Conservation (phyloP, 2,329 filamentous ascomycete species). For the Aspergillus ustus region DNA sequence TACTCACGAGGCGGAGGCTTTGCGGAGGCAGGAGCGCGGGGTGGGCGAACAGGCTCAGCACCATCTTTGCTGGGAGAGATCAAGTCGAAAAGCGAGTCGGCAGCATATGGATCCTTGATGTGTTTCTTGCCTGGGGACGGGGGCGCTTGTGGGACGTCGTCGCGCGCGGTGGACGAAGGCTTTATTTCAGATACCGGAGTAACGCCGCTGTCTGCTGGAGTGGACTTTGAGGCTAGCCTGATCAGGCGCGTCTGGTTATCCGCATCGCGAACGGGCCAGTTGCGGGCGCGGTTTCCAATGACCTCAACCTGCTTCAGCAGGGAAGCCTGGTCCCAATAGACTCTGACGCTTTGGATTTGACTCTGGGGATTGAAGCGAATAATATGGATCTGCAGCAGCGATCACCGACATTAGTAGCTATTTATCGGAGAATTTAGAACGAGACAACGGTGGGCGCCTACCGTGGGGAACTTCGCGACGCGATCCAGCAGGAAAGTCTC, state of each 20-base stretch:
- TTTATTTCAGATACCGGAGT: constrained; percentile 13
- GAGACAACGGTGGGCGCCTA: constrained; percentile 54
- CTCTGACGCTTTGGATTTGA: constrained; percentile 84
- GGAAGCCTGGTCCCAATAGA: constrained; percentile 93
- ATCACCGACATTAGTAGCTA: constrained; percentile 3
- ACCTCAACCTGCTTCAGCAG: constrained; percentile 92
- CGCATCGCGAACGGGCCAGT: constrained; percentile 92
- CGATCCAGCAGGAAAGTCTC: constrained; percentile 92
- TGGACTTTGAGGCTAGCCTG: constrained; percentile 52
- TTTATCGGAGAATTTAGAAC: not conserved
- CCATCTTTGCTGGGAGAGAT: constrained; percentile 61
- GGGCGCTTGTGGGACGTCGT: constrained; percentile 12
- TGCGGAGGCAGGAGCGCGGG: constrained; percentile 66
- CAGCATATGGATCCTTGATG: constrained; percentile 50
- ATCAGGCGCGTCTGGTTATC: constrained; percentile 83
- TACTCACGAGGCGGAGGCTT: constrained; percentile 71
- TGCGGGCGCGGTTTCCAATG: constrained; percentile 85
- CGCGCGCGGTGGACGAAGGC: constrained; percentile 8
- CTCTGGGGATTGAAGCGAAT: constrained; percentile 77
- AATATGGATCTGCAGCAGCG: constrained; percentile 71
- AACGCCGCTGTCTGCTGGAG: constrained; percentile 20
- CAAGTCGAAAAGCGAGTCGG: constrained; percentile 70
- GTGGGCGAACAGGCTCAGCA: constrained; percentile 58
- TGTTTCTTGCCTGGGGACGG: constrained; percentile 46
- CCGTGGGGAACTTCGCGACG: constrained; percentile 77